A percentile compares a stretch with the other conserved stretches of the same genome.
Evolutionary conservation across 352 stramenopile species (phyloP).

Genomic region (Phytophthora tubulina): DNA sequence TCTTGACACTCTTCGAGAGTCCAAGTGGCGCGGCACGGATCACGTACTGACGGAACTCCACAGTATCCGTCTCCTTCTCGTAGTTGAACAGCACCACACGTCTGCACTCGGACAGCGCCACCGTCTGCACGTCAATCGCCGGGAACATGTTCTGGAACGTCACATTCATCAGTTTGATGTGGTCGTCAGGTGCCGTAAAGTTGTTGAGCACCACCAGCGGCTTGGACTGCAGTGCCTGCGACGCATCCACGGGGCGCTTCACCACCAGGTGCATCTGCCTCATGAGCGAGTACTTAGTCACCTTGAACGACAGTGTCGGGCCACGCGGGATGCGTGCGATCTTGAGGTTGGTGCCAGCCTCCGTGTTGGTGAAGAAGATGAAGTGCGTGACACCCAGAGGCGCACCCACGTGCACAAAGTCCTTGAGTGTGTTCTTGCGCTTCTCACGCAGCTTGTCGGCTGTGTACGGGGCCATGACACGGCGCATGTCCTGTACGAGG

Average conservation of each 20-base stretch:
- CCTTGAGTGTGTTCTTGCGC: slow-evolving; percentile 93
- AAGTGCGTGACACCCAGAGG: slow-evolving; percentile 98
- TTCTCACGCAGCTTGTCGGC: slow-evolving; percentile 94
- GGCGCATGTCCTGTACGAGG: slow-evolving; percentile 94
- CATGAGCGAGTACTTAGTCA: slow-evolving; percentile 92
- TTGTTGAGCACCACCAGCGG: slow-evolving; percentile 99
- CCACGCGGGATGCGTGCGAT: slow-evolving; percentile 94
- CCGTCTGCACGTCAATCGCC: slow-evolving; percentile 97
- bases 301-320: slow-evolving; percentile 96
- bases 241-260: slow-evolving; percentile 91
- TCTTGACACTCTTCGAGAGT: slow-evolving; percentile 92
- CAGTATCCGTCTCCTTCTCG: slow-evolving; percentile 91
- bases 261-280: slow-evolving; percentile 94
- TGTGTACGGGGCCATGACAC: slow-evolving; percentile 96
- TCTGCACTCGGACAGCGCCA: slow-evolving; percentile 95
- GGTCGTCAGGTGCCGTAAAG: slow-evolving; percentile 93
- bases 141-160: slow-evolving; percentile 99
- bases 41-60: slow-evolving; percentile 98
- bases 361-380: slow-evolving; percentile 95
- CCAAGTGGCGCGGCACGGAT: slow-evolving; percentile 95
- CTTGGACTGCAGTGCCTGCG: slow-evolving; percentile 88
- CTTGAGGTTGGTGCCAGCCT: slow-evolving; percentile 94
- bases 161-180: slow-evolving; percentile 96
- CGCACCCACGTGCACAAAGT: slow-evolving; percentile 92
- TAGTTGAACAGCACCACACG: slow-evolving; percentile 98